phyloP scores from a whole-genome alignment of 371 early-diverging fungal species.

The Mortierella sp. region DNA sequence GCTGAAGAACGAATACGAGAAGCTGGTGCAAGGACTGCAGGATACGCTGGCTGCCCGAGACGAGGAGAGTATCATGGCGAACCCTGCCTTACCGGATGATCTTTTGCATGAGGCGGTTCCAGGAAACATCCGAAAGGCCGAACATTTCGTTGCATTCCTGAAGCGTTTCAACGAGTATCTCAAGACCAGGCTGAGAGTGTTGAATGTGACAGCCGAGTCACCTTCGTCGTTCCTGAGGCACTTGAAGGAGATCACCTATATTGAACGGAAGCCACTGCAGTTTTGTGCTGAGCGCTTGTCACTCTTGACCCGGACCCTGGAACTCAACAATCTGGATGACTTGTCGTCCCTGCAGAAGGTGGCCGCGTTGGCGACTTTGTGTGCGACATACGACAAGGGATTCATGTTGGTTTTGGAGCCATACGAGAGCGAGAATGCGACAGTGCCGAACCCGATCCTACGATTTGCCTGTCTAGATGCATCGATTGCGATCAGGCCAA shows the following conservation, averaged over 20 bases:
- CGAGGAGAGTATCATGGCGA: slow-evolving; percentile 83
- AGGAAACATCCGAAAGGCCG: slow-evolving; percentile 98
- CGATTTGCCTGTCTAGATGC: slow-evolving; percentile 98
- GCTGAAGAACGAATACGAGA: slow-evolving; percentile 89
- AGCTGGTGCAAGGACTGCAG: slow-evolving; percentile 90
- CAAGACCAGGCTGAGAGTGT: slow-evolving; percentile 97
- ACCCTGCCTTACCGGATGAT: slow-evolving; percentile 94
- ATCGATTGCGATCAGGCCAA: slow-evolving; percentile 96
- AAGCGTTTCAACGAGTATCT: slow-evolving; percentile 98
- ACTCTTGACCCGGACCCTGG: slow-evolving; percentile 90
- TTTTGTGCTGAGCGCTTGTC: slow-evolving; percentile 96
- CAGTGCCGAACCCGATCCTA: slow-evolving; percentile 95
- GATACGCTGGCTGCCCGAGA: slow-evolving; percentile 81
- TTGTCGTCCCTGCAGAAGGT: slow-evolving; percentile 87
- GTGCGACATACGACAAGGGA: slow-evolving; percentile 96
- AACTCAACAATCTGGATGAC: slow-evolving; percentile 93
- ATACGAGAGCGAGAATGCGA: slow-evolving; percentile 93
- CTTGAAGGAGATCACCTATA: slow-evolving; percentile 93
- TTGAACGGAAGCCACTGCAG: slow-evolving; percentile 94
- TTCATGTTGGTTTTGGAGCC: slow-evolving; percentile 99
- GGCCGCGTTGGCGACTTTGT: slow-evolving; percentile 96
- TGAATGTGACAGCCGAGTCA: slow-evolving; percentile 98
- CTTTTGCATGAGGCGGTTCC: slow-evolving; percentile 96
- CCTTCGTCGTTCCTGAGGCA: slow-evolving; percentile 94
- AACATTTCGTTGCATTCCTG: slow-evolving; percentile 98